Evolutionary conservation across 2,329 filamentous ascomycete genomes (phyloP).

Genomic region (Penicillium sp.): DNA sequence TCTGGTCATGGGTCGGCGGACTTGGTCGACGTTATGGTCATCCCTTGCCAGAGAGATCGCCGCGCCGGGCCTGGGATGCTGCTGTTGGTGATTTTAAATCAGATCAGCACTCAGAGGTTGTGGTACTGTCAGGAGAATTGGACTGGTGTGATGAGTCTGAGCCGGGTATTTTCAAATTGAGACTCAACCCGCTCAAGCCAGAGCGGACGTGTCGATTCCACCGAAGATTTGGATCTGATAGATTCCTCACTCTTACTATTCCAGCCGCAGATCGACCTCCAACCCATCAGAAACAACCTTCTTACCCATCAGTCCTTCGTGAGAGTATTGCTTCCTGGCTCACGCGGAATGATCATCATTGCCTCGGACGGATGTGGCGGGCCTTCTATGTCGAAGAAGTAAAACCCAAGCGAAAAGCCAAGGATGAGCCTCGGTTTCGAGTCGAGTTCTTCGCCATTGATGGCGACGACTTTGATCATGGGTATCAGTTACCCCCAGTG

Average conservation of each 20-base stretch:
- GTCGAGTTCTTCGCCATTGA: slow-evolving; percentile 48
- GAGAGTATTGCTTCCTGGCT: slow-evolving; percentile 44
- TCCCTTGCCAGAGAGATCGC: slow-evolving; percentile 34
- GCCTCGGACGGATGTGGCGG: slow-evolving; percentile 47
- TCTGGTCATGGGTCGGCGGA: slow-evolving; percentile 35
- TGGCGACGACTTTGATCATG: slow-evolving; percentile 41
- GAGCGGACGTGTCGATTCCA: slow-evolving; percentile 48
- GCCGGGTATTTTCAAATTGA: slow-evolving; percentile 40
- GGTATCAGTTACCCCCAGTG: slow-evolving; percentile 4
- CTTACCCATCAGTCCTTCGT: slow-evolving; percentile 29
- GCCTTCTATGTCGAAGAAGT: slow-evolving; percentile 47
- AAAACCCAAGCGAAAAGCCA: slow-evolving; percentile 34
- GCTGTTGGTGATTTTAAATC: slow-evolving; percentile 36
- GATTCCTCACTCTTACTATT: slow-evolving; percentile 46
- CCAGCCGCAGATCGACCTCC: slow-evolving; percentile 34
- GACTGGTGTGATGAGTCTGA: slow-evolving; percentile 38
- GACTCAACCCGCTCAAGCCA: slow-evolving; percentile 42
- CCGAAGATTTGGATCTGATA: slow-evolving; percentile 48
- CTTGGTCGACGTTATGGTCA: slow-evolving; percentile 27
- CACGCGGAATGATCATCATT: slow-evolving; percentile 37
- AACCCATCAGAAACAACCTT: slow-evolving; percentile 22
- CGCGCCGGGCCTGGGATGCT: slow-evolving; percentile 35
- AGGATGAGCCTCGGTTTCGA: slow-evolving; percentile 28
- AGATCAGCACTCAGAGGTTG: slow-evolving; percentile 37
- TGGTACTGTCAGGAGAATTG: slow-evolving; percentile 44